Conservation (phyloP, 257 asterid genomes). For the Catharanthus roseus region DNA sequence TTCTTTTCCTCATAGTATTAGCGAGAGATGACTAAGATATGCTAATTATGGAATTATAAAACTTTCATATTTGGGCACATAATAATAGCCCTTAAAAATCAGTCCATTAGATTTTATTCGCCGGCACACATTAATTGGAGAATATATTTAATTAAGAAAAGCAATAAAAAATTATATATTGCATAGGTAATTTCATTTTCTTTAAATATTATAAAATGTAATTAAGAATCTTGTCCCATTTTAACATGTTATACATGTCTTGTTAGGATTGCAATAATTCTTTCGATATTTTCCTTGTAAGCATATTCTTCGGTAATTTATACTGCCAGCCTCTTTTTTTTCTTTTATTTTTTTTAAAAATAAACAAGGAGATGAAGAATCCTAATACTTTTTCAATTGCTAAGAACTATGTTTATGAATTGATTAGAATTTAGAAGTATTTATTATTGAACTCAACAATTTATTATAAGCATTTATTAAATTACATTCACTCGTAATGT, state of each 20-base stretch:
- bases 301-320: not conserved
- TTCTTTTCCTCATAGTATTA: too few relatives aligned
- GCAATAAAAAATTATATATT: not conserved
- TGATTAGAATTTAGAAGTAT: too few relatives aligned
- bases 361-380: too few relatives aligned
- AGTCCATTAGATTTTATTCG: not conserved
- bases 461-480: too few relatives aligned
- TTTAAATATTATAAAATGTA: not conserved
- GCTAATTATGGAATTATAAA: too few relatives aligned
- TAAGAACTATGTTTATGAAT: too few relatives aligned
- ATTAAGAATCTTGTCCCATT: constrained; percentile 1
- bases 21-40: too few relatives aligned
- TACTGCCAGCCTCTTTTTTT: constrained; percentile 1
- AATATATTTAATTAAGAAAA: not conserved
- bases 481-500: too few relatives aligned
- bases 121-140: constrained; percentile 17
- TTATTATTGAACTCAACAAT: too few relatives aligned
- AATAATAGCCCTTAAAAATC: not conserved
- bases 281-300: constrained; percentile 3
- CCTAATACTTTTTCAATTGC: too few relatives aligned
- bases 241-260: constrained; percentile 11
- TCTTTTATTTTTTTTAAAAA: too few relatives aligned
- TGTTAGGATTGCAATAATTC: not conserved
- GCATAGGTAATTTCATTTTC: not conserved
- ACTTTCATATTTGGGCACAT: not conserved